A percentile compares a stretch with the other conserved stretches of the same genome.
Evolutionary conservation across 805 yeast genomes (phyloP).

Genomic region (Cephaloascus albidus): DNA sequence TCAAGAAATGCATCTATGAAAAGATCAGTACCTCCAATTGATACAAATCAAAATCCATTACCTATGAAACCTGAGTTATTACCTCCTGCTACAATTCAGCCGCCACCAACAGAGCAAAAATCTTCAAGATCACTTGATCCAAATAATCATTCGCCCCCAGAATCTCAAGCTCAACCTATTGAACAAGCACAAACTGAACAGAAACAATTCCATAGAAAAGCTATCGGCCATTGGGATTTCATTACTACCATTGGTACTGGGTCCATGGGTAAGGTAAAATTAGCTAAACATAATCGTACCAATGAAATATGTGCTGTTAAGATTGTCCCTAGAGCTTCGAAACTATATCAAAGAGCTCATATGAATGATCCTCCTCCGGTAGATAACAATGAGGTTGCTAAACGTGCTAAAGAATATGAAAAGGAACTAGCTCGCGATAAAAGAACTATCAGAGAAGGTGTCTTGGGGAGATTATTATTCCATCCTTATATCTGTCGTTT

Average conservation of each 20-base stretch:
- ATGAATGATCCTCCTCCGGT: conserved; percentile 58
- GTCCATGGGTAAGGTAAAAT: conserved; percentile 96
- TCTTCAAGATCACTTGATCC: background rate
- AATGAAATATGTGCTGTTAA: conserved; percentile 85
- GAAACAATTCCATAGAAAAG: conserved; percentile 66
- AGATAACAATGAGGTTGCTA: conserved; percentile 45
- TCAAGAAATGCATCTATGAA: background rate
- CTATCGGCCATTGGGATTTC: conserved; percentile 96
- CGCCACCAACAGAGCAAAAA: background rate
- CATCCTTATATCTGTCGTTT: conserved; percentile 90
- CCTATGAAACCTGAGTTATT: background rate
- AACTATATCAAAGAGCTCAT: conserved; percentile 64
- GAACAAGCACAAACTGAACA: background rate
- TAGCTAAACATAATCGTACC: conserved; percentile 79
- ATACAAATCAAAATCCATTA: background rate
- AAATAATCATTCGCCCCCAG: conserved; percentile 1
- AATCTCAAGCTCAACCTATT: background rate
- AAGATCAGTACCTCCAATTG: background rate
- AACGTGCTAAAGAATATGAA: conserved; percentile 61
- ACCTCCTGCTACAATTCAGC: background rate
- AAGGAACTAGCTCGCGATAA: conserved; percentile 85
- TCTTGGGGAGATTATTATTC: conserved; percentile 78
- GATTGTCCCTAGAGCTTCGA: conserved; percentile 85
- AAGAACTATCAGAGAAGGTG: conserved; percentile 92
- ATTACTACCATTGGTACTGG: conserved; percentile 96